Percentiles rank a stretch among this genome's conserved stretches.
Conservation (phyloP, 805 yeast genomes). For the Candida multigemmis region DNA sequence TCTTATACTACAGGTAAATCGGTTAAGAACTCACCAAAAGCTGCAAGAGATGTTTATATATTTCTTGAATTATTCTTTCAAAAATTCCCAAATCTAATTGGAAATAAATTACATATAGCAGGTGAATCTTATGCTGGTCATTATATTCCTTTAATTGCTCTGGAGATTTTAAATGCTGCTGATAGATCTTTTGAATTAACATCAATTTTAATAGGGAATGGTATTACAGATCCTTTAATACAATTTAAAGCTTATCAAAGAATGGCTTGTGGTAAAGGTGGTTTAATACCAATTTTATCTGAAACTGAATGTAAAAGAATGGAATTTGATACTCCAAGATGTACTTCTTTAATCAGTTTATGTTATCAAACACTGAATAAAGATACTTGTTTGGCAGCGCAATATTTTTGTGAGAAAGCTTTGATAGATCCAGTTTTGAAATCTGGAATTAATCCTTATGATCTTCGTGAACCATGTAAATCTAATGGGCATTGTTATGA, state of each 20-base stretch:
- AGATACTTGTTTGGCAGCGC: constrained; percentile 81
- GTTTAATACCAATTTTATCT: constrained; percentile 15
- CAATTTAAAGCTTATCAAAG: constrained; percentile 71
- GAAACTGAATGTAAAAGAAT: constrained; percentile 17
- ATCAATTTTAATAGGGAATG: constrained; percentile 87
- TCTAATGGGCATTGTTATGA: constrained; percentile 41
- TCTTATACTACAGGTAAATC: constrained; percentile 10
- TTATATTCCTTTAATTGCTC: constrained; percentile 32
- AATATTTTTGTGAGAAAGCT: constrained; percentile 40
- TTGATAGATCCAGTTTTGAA: constrained; percentile 15
- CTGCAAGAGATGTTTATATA: constrained; percentile 17
- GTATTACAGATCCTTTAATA: constrained; percentile 69
- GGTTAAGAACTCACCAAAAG: constrained; percentile 12
- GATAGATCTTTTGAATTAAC: constrained; percentile 41
- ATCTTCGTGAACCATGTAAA: constrained; percentile 40
- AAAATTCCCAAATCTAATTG: constrained; percentile 14
- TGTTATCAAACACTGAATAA: constrained; percentile 66
- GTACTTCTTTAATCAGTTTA: constrained; percentile 57
- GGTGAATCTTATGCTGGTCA: constrained; percentile 38
- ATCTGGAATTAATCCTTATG: constrained; percentile 52
- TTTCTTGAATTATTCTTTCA: constrained; percentile 22
- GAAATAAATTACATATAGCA: constrained; percentile 18
- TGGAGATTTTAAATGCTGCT: constrained; percentile 26
- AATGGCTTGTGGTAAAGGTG: constrained; percentile 70
- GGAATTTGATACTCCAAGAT: constrained; percentile 45